phyloP scores from a whole-genome alignment of 2,329 filamentous ascomycete genomes.

The Diaporthe citri region DNA sequence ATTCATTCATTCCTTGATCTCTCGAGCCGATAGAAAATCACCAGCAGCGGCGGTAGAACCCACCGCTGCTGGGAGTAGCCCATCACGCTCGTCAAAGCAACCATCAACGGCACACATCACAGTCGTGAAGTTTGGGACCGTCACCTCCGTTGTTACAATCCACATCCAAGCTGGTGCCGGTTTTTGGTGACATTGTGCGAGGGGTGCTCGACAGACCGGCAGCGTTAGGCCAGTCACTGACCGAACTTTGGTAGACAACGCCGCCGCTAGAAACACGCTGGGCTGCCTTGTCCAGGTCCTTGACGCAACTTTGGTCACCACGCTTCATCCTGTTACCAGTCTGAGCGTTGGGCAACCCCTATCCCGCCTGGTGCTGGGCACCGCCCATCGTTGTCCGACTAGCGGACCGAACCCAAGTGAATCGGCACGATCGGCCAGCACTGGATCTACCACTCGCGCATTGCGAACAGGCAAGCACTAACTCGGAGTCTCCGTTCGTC shows the following conservation, averaged over 20 bases:
- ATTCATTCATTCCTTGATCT: neutral
- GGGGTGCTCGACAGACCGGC: neutral
- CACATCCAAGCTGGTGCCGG: neutral
- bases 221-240: slow-evolving; percentile 5
- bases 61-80: neutral
- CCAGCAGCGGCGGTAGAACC: neutral
- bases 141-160: slow-evolving; percentile 11
- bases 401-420: slow-evolving; percentile 25
- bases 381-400: slow-evolving; percentile 1
- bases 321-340: slow-evolving; percentile 14
- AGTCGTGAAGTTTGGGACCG: neutral
- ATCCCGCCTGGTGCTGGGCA: neutral
- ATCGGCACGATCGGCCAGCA: neutral
- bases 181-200: slow-evolving; percentile 3
- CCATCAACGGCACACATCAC: neutral
- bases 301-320: neutral
- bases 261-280: slow-evolving; percentile 9
- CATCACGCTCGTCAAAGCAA: slow-evolving; percentile 3
- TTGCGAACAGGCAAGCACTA: slow-evolving; percentile 13
- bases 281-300: neutral
- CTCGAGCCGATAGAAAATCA: too few species aligned
- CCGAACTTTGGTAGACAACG: neutral
- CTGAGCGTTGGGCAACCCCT: slow-evolving; percentile 13
- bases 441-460: slow-evolving; percentile 1
- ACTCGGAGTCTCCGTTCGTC: slow-evolving; percentile 23